phyloP scores from a whole-genome alignment of 116 monocot genomes.

The Iris pallida region DNA sequence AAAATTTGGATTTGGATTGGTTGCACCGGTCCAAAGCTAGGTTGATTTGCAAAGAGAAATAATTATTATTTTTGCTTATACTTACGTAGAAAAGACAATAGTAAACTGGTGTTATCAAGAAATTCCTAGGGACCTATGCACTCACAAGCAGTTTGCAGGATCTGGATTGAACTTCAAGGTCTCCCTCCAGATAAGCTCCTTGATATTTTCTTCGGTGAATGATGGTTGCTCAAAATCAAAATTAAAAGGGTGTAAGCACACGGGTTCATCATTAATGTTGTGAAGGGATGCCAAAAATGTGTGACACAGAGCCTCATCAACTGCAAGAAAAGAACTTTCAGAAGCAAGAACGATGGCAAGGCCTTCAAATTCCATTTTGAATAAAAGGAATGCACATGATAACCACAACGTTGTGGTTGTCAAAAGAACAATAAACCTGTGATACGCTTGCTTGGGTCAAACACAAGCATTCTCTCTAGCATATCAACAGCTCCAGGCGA shows the following conservation, averaged over 20 bases:
- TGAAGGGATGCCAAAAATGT: conserved; percentile 52
- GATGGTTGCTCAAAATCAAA: conserved; percentile 66
- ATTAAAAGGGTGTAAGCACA: conserved; percentile 42
- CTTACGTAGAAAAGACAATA: too few species aligned
- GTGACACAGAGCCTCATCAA: conserved; percentile 51
- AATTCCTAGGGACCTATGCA: too few species aligned
- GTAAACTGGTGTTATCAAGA: too few species aligned
- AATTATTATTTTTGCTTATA: too few species aligned
- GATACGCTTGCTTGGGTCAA: conserved; percentile 76
- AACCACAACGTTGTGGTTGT: too few species aligned
- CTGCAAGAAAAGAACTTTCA: conserved; percentile 22
- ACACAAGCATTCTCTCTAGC: conserved; percentile 70
- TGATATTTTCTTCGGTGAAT: conserved; percentile 55
- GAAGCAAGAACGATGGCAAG: too few species aligned
- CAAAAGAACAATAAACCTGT: conserved; percentile 42
- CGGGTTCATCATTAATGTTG: conserved; percentile 47
- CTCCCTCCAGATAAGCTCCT: conserved; percentile 55
- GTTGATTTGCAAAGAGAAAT: too few species aligned
- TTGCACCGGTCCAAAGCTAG: too few species aligned
- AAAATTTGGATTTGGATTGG: too few species aligned
- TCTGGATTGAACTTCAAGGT: conserved; percentile 52
- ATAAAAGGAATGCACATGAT: too few species aligned
- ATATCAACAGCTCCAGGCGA: conserved; percentile 72
- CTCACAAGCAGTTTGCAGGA: conserved; percentile 2
- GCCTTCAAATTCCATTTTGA: too few species aligned